Evolutionary conservation across 208 protist genomes (phyloP).

Genomic region (Tritrichomonas foetus): DNA sequence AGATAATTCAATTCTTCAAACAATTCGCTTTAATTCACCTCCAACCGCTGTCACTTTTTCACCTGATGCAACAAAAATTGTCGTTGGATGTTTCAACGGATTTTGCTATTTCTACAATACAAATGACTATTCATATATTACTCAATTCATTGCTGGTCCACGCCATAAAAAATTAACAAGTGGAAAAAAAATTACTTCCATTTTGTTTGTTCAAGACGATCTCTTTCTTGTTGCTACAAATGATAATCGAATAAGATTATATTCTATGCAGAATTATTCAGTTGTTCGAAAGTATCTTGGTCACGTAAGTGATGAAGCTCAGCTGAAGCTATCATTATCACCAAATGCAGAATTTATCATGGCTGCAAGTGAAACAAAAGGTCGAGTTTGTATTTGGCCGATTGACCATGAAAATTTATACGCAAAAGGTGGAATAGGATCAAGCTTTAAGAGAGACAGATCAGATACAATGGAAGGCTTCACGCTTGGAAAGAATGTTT

Average conservation of each 20-base stretch:
- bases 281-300: constrained; percentile 11
- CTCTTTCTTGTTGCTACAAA: neutral
- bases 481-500: neutral
- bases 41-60: neutral
- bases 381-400: constrained; percentile 15
- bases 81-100: neutral
- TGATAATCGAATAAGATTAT: constrained; percentile 14
- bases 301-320: neutral
- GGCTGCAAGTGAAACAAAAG: neutral
- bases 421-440: neutral
- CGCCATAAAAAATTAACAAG: neutral
- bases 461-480: constrained; percentile 25
- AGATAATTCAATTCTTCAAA: neutral
- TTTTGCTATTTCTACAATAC: neutral
- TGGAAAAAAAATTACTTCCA: constrained; percentile 1
- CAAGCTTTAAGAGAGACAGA: neutral
- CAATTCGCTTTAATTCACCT: neutral
- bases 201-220: neutral
- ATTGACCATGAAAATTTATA: neutral
- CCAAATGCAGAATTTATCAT: neutral
- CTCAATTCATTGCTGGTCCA: constrained; percentile 21
- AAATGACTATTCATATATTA: neutral
- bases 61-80: neutral
- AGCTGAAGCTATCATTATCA: neutral
- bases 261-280: constrained; percentile 12